These are phyloP conservation scores for Penicillium sp. DNA, from an alignment of 2,329 filamentous ascomycete genomes.

Conservation along the genomic window DNA sequence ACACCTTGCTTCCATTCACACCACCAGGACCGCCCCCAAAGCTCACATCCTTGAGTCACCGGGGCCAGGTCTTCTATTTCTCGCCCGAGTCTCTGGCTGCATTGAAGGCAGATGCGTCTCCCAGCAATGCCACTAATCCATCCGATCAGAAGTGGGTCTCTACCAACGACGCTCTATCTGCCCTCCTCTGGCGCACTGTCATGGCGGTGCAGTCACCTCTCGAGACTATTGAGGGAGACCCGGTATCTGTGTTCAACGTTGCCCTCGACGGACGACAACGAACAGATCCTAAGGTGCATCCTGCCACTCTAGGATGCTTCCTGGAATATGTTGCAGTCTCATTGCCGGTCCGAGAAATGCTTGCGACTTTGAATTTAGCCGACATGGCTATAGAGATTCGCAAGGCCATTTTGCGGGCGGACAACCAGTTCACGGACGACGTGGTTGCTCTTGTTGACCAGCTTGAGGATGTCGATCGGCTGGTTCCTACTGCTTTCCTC, in stretches of 20 bases:
- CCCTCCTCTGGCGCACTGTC: constrained; percentile 37
- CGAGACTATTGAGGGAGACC: constrained; percentile 32
- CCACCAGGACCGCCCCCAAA: constrained; percentile 32
- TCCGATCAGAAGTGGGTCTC: constrained; percentile 29
- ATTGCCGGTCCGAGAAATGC: constrained; percentile 26
- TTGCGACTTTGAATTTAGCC: constrained; percentile 29
- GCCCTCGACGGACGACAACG: constrained; percentile 40
- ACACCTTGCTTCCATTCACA: constrained; percentile 31
- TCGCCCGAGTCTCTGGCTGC: constrained; percentile 27
- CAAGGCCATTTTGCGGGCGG: constrained; percentile 31
- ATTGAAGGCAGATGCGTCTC: constrained; percentile 34
- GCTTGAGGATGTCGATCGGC: constrained; percentile 32
- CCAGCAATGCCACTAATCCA: constrained; percentile 26
- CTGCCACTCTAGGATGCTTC: constrained; percentile 40
- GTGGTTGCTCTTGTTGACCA: constrained; percentile 31
- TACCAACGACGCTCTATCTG: constrained; percentile 38
- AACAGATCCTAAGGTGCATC: constrained; percentile 35
- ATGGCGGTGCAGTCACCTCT: constrained; percentile 29
- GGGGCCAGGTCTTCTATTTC: constrained; percentile 35
- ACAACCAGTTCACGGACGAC: constrained; percentile 31
- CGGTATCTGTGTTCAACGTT: constrained; percentile 38
- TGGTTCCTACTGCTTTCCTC: constrained; percentile 35
- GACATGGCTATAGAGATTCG: constrained; percentile 37
- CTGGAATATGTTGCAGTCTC: constrained; percentile 36
- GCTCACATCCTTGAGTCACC: constrained; percentile 31